Evolutionary conservation across 2,329 filamentous ascomycete species (phyloP), one percentile per base, ranked within the genome.

Genomic region (Plenodomus biglobosus): DNA sequence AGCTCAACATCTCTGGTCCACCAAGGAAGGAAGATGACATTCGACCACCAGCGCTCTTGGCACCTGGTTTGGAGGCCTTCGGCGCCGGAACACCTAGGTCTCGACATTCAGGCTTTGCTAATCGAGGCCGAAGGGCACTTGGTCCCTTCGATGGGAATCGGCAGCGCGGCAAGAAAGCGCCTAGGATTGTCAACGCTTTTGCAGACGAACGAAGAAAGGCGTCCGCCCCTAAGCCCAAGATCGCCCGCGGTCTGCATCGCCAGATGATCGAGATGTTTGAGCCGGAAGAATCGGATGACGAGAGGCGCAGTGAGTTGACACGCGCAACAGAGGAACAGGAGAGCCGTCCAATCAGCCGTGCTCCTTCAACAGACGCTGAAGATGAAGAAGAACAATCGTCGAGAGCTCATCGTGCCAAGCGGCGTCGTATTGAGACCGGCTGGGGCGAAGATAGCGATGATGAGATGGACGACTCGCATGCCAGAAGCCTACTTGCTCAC

Each of bases 271-370:
- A 86, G 56, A 82, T 87, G 65, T 83, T 87, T 53, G 88, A 87
- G 54, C 88, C 87, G 32, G 90, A 96, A 68, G 95, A 90, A 0
- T 92, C 96, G 56, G 92, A 79, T 46, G 77, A 95, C 58, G 91
- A 96, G 55, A 82, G 82, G 39, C 75, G 79, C 41, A 86, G 82
- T 27, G 84, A 87, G 11, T 73, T 85, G 40, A 83, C 82, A 11
- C 80, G 86, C 38, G 90, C 92, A 66, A 95, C 89, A 0, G 92
- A 95, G 66, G 92, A 94, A 56, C 85, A 85, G 27, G 92, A 94
- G 51, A 95, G 89, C 55, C 83, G 87, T 36, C 87, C 87, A 40
- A 84, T 85, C 38, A 96, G 89, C 70, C 89, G 87, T 36, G 78
- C 80, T 66, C 83, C 78, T 30, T 72, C 69, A 2, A 68, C 64